Percentiles rank a stretch among this genome's conserved stretches.
phyloP scores from a whole-genome alignment of 257 asterid genomes.

The Capsicum rhomboideum region DNA sequence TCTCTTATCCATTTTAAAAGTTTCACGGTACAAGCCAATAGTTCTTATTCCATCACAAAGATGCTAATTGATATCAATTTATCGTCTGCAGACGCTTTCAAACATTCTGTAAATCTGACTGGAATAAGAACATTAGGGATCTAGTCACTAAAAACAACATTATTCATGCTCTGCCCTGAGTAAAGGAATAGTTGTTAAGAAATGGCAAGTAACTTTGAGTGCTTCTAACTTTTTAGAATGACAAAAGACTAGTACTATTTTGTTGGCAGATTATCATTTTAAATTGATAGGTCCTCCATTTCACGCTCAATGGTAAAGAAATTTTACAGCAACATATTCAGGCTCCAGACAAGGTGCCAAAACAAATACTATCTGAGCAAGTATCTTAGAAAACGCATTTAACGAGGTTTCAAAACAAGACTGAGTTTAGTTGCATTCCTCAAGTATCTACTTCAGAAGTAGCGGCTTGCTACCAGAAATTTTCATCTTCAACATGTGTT shows the following conservation, averaged over 20 bases:
- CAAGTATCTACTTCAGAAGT: background rate
- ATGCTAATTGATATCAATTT: background rate
- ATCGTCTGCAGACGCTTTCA: background rate
- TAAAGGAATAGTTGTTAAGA: background rate
- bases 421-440: background rate
- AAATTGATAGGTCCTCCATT: background rate
- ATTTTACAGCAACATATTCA: too few species aligned
- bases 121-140: background rate
- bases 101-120: background rate
- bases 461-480: background rate
- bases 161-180: background rate
- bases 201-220: background rate
- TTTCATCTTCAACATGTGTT: background rate
- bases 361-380: background rate
- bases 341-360: background rate
- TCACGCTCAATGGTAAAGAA: background rate
- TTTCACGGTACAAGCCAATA: background rate
- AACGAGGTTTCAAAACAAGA: background rate
- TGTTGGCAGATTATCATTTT: background rate
- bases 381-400: background rate
- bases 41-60: background rate
- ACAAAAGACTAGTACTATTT: background rate
- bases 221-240: background rate
- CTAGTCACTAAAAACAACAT: background rate
- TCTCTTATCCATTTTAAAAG: background rate